Percentiles rank a stretch among this genome's conserved stretches.
These are phyloP conservation scores for Boletus coccyginus DNA, from an alignment of 768 basidiomycete species.

Conservation along the genomic window DNA sequence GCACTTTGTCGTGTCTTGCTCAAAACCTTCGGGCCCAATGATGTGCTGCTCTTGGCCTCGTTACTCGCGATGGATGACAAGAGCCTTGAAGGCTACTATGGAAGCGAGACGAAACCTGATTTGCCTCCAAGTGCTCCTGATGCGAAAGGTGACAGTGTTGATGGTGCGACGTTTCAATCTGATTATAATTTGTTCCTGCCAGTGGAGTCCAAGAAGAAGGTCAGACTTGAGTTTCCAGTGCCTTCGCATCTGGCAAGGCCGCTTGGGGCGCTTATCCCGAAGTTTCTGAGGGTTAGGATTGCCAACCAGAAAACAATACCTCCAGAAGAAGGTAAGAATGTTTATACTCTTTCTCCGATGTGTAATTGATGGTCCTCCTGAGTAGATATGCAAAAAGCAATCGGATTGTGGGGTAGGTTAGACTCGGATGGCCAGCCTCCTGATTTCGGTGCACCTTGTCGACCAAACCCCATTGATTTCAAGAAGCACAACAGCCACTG, in stretches of 20 bases:
- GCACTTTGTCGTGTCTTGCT: constrained; percentile 11
- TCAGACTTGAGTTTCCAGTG: not conserved
- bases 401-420: not conserved
- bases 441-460: not conserved
- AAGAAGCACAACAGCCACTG: constrained; percentile 1
- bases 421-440: too few relatives aligned
- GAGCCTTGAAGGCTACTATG: not conserved
- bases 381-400: not conserved
- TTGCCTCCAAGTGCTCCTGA: not conserved
- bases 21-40: constrained; percentile 9
- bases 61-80: constrained; percentile 3
- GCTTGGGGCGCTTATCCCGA: not conserved
- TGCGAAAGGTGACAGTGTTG: not conserved
- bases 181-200: not conserved
- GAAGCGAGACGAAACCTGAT: not conserved
- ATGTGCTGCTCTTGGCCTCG: constrained; percentile 12
- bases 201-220: not conserved
- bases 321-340: not conserved
- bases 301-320: not conserved
- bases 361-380: not conserved
- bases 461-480: not conserved
- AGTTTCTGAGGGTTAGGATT: not conserved
- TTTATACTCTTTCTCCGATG: not conserved
- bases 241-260: not conserved
- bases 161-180: not conserved